Base-by-base conservation (phyloP, 805 yeast species). In the Yamadazyma sp. region DNA sequence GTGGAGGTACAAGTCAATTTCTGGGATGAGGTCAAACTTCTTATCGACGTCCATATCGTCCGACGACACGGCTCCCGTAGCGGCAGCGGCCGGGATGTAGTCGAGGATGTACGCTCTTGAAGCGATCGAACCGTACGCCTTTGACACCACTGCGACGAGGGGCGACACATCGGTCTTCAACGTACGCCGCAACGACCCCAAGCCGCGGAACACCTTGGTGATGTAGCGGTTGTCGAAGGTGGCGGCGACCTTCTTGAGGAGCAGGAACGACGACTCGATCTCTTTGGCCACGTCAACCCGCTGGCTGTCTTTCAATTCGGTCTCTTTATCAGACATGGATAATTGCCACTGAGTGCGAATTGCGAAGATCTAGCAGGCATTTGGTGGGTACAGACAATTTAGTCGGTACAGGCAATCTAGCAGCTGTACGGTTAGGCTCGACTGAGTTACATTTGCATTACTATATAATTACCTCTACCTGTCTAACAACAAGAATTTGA, bases 141-240 rank as follows among this genome's bases (percentile, higher is more conserved):
- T 57, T 35, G 67, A 67, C 32, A 89, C 67, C 24, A 84, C 63
- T n/a, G 67, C 56, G 6, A 77, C 62, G 42, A 93, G 67, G 8
- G 45, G 42, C 8, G 77, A 70, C 10, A 68, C 73, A 23, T 50
- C 54, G n/a, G 47, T 35, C 14, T 47, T 41, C 45, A 90, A 64
- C 26, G 75, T 70, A 40, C 81, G 75, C 64, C 97, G 79, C 45
- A 91, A 68, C 2, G 79, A 69, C 6, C 90, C 85, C 51, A 90
- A 70, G 45, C 87, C 95, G 46, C 96, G 81, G 47, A 93, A 75
- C 15, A 87, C 90, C 55, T 84, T 85, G 60, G 91, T 75, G 31
- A 93, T 78, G 62, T 84, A 86, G 48, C 97, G 78, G 48, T 95
- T 86, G 61, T 93, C 99, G 57, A 80, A 79, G 38, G 79, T 78